phyloP scores from a whole-genome alignment of 1,139 yeast genomes.

The Hyphopichia buzzinii region DNA sequence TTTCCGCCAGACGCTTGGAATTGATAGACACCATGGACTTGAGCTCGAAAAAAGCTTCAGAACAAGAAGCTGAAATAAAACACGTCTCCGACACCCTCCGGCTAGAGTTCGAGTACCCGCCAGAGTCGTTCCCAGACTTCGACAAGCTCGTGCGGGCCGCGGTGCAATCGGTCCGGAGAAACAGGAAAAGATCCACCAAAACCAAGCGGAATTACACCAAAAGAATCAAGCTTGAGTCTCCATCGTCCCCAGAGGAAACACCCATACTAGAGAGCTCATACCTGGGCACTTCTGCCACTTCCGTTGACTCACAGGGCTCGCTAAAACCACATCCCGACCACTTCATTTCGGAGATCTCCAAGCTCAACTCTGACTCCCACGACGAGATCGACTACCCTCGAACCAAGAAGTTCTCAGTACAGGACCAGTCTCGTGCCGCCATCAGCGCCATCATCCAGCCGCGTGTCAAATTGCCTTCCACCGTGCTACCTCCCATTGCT shows the following conservation, averaged over 20 bases:
- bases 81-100: conserved; percentile 75
- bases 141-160: conserved; percentile 92
- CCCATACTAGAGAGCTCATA: neutral
- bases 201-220: conserved; percentile 13
- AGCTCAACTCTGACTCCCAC: conserved; percentile 32
- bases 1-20: conserved; percentile 84
- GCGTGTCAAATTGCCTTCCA: conserved; percentile 11
- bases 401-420: conserved; percentile 25
- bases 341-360: conserved; percentile 38
- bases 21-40: conserved; percentile 79
- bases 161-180: conserved; percentile 60
- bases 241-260: neutral
- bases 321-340: conserved; percentile 1
- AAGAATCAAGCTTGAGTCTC: neutral
- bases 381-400: conserved; percentile 38
- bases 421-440: conserved; percentile 38
- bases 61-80: conserved; percentile 79
- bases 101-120: conserved; percentile 70
- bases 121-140: conserved; percentile 62
- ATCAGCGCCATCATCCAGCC: conserved; percentile 42
- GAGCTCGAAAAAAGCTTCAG: conserved; percentile 81
- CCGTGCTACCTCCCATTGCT: neutral
- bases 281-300: neutral
- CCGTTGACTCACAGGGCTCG: neutral
- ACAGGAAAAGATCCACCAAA: conserved; percentile 42